Evolutionary conservation across 2,329 filamentous ascomycete genomes (phyloP).

Genomic region (Cytospora chrysosperma): DNA sequence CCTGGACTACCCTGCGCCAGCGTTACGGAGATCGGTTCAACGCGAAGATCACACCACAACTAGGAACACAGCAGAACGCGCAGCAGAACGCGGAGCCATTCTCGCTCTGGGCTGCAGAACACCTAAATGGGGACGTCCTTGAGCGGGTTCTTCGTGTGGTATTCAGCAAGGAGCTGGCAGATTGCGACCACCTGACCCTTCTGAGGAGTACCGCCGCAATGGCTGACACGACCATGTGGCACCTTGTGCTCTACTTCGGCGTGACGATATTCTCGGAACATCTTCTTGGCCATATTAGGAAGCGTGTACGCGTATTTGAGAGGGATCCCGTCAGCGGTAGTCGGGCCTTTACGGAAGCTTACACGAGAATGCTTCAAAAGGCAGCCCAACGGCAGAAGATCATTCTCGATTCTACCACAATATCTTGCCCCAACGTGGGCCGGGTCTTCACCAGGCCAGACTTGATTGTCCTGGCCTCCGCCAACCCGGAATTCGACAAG

Average conservation of each 20-base stretch:
- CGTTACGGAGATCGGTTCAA: slow-evolving; percentile 11
- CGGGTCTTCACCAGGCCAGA: slow-evolving; percentile 3
- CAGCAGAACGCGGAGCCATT: slow-evolving; percentile 9
- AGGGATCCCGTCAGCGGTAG: neutral
- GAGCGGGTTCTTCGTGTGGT: slow-evolving; percentile 11
- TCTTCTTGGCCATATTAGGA: slow-evolving; percentile 9
- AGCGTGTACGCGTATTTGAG: slow-evolving; percentile 16
- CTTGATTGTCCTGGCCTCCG: slow-evolving; percentile 7
- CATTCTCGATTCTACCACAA: slow-evolving; percentile 5
- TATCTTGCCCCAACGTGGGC: neutral
- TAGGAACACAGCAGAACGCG: neutral
- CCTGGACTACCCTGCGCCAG: slow-evolving; percentile 2
- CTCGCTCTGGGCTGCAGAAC: slow-evolving; percentile 13
- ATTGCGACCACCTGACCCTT: slow-evolving; percentile 8
- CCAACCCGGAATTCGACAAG: slow-evolving; percentile 18
- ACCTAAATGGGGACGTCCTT: neutral
- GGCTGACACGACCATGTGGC: slow-evolving; percentile 12
- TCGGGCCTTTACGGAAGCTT: slow-evolving; percentile 3
- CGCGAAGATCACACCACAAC: neutral
- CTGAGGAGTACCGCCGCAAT: slow-evolving; percentile 3
- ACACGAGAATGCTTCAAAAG: slow-evolving; percentile 2
- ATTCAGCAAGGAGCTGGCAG: slow-evolving; percentile 10
- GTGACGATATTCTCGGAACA: slow-evolving; percentile 11
- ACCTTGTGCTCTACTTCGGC: slow-evolving; percentile 13
- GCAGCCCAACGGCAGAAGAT: neutral